These are phyloP conservation scores for Setomelanomma holmii DNA, from an alignment of 2,329 filamentous ascomycete species.

Conservation along the genomic window DNA sequence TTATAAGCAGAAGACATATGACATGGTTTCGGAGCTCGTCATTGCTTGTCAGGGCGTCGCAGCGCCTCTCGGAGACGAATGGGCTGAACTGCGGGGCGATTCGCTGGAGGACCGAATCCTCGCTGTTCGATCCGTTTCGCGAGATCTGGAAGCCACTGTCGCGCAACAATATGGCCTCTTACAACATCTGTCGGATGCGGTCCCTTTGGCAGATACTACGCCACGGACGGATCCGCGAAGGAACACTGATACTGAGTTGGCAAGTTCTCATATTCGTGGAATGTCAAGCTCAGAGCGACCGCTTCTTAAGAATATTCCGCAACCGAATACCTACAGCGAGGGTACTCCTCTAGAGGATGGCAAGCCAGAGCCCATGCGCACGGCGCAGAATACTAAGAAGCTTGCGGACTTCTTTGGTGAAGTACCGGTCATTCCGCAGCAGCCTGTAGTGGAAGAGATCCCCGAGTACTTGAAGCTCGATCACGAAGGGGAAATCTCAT, in stretches of 20 bases:
- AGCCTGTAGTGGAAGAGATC: constrained; percentile 70
- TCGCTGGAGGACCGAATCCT: constrained; percentile 86
- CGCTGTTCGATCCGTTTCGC: constrained; percentile 77
- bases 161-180: constrained; percentile 88
- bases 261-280: constrained; percentile 36
- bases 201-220: constrained; percentile 56
- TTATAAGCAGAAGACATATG: constrained; percentile 93
- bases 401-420: constrained; percentile 61
- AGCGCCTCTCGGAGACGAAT: constrained; percentile 90
- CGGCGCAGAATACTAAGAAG: constrained; percentile 54
- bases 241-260: constrained; percentile 51
- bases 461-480: constrained; percentile 87
- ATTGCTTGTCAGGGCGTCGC: constrained; percentile 90
- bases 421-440: constrained; percentile 55
- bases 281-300: constrained; percentile 49
- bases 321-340: constrained; percentile 73
- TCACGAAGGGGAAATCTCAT: constrained; percentile 86
- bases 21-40: constrained; percentile 88
- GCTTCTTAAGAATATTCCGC: constrained; percentile 59
- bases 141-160: constrained; percentile 84
- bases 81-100: constrained; percentile 90
- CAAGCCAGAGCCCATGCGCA: constrained; percentile 45
- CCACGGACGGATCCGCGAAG: constrained; percentile 46
- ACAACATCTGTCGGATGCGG: constrained; percentile 83
- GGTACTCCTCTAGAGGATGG: constrained; percentile 49